Conservation (phyloP, 2,329 filamentous ascomycete species). For the Seiridium unicorne region DNA sequence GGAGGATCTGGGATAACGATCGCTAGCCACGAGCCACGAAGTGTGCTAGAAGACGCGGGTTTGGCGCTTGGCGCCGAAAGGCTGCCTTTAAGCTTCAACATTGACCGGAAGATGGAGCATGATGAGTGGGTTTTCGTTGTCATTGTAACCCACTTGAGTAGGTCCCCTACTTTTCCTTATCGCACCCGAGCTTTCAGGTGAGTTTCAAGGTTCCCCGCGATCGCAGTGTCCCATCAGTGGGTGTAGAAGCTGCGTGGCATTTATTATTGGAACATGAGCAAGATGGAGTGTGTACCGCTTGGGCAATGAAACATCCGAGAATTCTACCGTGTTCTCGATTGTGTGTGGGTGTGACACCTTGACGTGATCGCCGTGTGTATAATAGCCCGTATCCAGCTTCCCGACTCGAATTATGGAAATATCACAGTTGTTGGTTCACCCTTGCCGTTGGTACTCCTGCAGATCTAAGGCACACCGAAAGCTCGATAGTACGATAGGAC, state of each 20-base stretch:
- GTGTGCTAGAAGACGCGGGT: not conserved
- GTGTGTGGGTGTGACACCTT: not conserved
- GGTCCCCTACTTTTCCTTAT: not conserved
- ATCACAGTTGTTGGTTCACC: not conserved
- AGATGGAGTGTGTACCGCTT: not conserved
- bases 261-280: not conserved
- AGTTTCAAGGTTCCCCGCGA: not conserved
- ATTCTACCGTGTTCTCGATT: not conserved
- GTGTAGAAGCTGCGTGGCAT: not conserved
- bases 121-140: not conserved
- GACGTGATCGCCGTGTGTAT: not conserved
- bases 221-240: not conserved
- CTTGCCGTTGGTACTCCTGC: not conserved
- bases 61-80: not conserved
- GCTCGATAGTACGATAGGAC: not conserved
- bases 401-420: not conserved
- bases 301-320: not conserved
- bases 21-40: not conserved
- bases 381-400: not conserved
- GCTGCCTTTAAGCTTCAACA: too few species aligned
- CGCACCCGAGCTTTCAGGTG: not conserved
- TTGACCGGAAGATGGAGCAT: not conserved
- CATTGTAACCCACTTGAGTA: not conserved
- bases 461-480: conserved; percentile 1
- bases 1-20: not conserved